Base-by-base conservation (phyloP, 495 filamentous ascomycete species). In the Entonaema liquescens region DNA sequence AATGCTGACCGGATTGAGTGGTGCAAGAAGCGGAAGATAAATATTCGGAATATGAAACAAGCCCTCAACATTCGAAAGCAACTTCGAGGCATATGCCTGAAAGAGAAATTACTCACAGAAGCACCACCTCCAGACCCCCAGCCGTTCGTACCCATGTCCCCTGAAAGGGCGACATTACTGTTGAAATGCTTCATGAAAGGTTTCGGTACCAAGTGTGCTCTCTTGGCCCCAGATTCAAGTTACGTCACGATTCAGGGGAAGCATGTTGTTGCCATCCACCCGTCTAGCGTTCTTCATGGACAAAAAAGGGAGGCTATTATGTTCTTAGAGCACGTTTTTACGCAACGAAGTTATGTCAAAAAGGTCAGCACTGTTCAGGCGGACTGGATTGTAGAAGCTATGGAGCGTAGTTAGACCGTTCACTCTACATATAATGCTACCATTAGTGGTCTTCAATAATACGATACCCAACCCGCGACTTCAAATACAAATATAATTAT, bases 311-410 rank as follows among this genome's bases (percentile, higher is more conserved):
- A 98, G 83, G 95, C 93, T 0, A 95, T 99, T 71, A 89, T 98
- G 89, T 99, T 95, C 74, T 87, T 94, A 70, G 94, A 99, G 78
- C 94, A 95, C 79, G 94, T 99, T 2, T 98, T 92, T 77, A 99
- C 96, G 7, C 92, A 90, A 57, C 92, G 90, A 76, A 94, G 90
- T 72, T 99, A 96, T 81, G 96, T 92, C 13, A 90, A 93, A 76
- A 90, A 91, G 38, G 95, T 98, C 54, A 96, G 91, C 79, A 89
- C 88, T 2, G 89, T 98, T 35, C 91, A 97, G 82, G 89, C 94
- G 74, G 86, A 91, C 68, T 98, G 95, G 96, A 86, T 98, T 28
- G 86, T 86, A 5, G 91, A 94, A 67, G 87, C 86, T 2, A 75
- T 93, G 75, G 86, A 81, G 25, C 79, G 80, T 17, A 40, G 31